Evolutionary conservation across 805 yeast genomes (phyloP).

Genomic region (Millerozyma miso): DNA sequence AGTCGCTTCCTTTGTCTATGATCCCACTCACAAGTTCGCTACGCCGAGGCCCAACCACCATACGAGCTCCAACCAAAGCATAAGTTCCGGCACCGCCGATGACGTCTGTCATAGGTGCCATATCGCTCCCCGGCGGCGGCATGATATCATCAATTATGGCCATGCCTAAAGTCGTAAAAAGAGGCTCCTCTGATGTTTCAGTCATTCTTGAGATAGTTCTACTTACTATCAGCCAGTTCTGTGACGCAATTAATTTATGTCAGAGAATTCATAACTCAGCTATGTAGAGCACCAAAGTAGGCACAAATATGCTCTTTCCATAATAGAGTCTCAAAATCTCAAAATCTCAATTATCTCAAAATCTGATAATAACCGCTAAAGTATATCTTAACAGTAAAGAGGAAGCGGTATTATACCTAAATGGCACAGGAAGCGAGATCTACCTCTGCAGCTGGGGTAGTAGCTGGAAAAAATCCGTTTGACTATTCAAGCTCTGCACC

Average conservation of each 20-base stretch:
- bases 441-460: slow-evolving; percentile 56
- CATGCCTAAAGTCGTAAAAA: slow-evolving; percentile 75
- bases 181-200: slow-evolving; percentile 9
- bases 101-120: slow-evolving; percentile 42
- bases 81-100: slow-evolving; percentile 92
- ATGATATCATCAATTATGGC: slow-evolving; percentile 85
- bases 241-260: too few species aligned
- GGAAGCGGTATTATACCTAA: too few species aligned
- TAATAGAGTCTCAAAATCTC: too few species aligned
- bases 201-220: background rate
- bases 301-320: too few species aligned
- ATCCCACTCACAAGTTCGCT: slow-evolving; percentile 55
- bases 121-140: slow-evolving; percentile 37
- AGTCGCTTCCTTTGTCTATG: slow-evolving; percentile 77
- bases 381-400: too few species aligned
- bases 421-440: slow-evolving; percentile 37
- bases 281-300: too few species aligned
- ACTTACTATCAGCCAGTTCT: too few species aligned
- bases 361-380: too few species aligned
- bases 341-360: too few species aligned
- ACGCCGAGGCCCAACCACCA: slow-evolving; percentile 38
- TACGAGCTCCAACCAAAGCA: slow-evolving; percentile 70
- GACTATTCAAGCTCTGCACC: slow-evolving; percentile 57
- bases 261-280: too few species aligned
- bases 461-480: slow-evolving; percentile 70